Evolutionary conservation across 768 basidiomycete genomes (phyloP), one percentile per base, ranked within the genome.

Genomic region (Lepiota brunneoincarnata): DNA sequence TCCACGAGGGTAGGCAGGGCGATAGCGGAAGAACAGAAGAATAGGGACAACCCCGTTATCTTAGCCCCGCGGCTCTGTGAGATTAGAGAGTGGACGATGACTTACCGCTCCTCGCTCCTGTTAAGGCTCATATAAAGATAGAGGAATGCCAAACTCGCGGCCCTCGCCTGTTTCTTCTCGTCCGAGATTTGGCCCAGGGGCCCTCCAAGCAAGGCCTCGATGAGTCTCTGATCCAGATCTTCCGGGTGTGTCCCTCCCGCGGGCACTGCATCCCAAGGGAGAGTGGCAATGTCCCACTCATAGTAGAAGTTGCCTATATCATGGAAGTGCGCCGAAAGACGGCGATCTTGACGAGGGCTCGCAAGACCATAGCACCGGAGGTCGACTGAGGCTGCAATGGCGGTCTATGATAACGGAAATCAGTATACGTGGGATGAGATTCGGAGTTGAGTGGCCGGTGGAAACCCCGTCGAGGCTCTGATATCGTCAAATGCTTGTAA

Each of bases 301-400:
- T 82, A 74, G 59, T 81, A 83, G 69, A 89, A 91, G 52, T 83
- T 73, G 61, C 79, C 83, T 26, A 98, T 81, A 67, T 98, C 93
- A 50, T 82, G 72, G 56, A 97, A 85, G 63, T 84, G 83, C 3
- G 96, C 79, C 1, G 84, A 86, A 42, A 96, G 61, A 60, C 83
- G 87, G 49, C 76, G 76, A 65, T 91, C 93, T 17, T 80, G 69
- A 48, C 91, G 84, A 11, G 90, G 88, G 3, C 86, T 83, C 35
- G 87, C 77, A 49, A 93, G 79, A 4, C 89, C 91, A 72, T 93
- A 99, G 69, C 95, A 98, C 47, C 97, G 89, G 46, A 99, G 86
- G 69, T 95, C 93, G 35, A 98, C 89, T 10, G 94, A 87, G 24
- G 95, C 95, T 12, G 96, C 96, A 47, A 99, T 82, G 9, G 96